Evolutionary conservation across 2,329 filamentous ascomycete species (phyloP).

Genomic region (Arthrobotrys entomopaga): DNA sequence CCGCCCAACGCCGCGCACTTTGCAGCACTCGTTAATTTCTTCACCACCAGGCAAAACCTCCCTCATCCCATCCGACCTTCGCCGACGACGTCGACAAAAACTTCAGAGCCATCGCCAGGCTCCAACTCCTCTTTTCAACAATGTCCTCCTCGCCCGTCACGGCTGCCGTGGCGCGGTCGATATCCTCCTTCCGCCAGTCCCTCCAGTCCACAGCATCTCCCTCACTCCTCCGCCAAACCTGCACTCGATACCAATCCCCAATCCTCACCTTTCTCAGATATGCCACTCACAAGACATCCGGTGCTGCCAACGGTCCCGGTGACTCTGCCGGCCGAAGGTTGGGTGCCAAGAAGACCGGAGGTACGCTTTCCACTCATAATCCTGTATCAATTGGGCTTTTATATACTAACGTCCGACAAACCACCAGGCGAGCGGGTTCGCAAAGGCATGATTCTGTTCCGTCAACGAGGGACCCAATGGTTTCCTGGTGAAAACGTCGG

Average conservation of each 20-base stretch:
- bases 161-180: slow-evolving; percentile 39
- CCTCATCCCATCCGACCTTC: slow-evolving; percentile 4
- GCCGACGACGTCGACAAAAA: slow-evolving; percentile 1
- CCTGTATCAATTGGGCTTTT: neutral
- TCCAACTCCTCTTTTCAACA: neutral
- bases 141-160: slow-evolving; percentile 37
- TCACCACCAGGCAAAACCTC: slow-evolving; percentile 35
- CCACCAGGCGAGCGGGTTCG: slow-evolving; percentile 85
- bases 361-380: slow-evolving; percentile 64
- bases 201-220: slow-evolving; percentile 20
- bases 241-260: slow-evolving; percentile 37
- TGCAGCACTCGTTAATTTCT: slow-evolving; percentile 7
- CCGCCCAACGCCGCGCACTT: slow-evolving; percentile 8
- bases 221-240: slow-evolving; percentile 23
- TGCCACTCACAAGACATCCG: slow-evolving; percentile 73
- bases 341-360: slow-evolving; percentile 91
- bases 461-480: slow-evolving; percentile 93
- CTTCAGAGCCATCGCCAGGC: neutral
- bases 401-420: neutral
- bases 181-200: slow-evolving; percentile 36
- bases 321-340: slow-evolving; percentile 83
- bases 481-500: slow-evolving; percentile 93
- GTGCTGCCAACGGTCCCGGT: slow-evolving; percentile 75
- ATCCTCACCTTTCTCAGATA: slow-evolving; percentile 67
- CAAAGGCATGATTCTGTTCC: slow-evolving; percentile 97